Conservation (phyloP, 495 filamentous ascomycete genomes). For the Hypoxylon cercidicola region DNA sequence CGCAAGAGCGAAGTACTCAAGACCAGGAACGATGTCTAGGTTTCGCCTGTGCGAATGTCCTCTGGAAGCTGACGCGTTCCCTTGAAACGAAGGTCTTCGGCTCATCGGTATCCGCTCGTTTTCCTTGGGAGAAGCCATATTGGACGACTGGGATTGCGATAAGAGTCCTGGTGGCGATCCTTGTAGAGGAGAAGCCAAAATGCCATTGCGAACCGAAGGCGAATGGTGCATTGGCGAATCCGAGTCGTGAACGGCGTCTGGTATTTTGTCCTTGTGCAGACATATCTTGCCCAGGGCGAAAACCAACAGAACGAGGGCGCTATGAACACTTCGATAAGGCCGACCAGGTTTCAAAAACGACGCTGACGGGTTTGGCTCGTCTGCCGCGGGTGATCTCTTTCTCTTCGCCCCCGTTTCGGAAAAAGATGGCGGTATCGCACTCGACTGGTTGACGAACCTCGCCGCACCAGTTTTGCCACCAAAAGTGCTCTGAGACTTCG, state of each 20-base stretch:
- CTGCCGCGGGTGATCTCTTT: slow-evolving; percentile 63
- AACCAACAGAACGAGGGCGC: slow-evolving; percentile 81
- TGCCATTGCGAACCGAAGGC: slow-evolving; percentile 59
- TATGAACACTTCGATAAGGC: slow-evolving; percentile 69
- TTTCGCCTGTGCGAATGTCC: slow-evolving; percentile 64
- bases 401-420: slow-evolving; percentile 65
- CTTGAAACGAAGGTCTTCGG: slow-evolving; percentile 57
- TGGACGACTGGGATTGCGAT: slow-evolving; percentile 52
- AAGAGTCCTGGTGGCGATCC: slow-evolving; percentile 58
- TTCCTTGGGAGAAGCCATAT: slow-evolving; percentile 61
- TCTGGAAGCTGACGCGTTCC: slow-evolving; percentile 37
- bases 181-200: slow-evolving; percentile 59
- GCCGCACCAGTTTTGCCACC: slow-evolving; percentile 34
- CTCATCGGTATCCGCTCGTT: slow-evolving; percentile 54
- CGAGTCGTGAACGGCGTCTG: slow-evolving; percentile 66
- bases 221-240: slow-evolving; percentile 54
- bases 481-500: slow-evolving; percentile 39
- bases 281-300: slow-evolving; percentile 89
- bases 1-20: slow-evolving; percentile 88
- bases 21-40: slow-evolving; percentile 86
- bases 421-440: slow-evolving; percentile 40
- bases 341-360: slow-evolving; percentile 52
- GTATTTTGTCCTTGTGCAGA: slow-evolving; percentile 67
- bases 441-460: slow-evolving; percentile 43
- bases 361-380: slow-evolving; percentile 47